Conservation (phyloP, 352 stramenopile species). For the Globisporangium orthogonon region DNA sequence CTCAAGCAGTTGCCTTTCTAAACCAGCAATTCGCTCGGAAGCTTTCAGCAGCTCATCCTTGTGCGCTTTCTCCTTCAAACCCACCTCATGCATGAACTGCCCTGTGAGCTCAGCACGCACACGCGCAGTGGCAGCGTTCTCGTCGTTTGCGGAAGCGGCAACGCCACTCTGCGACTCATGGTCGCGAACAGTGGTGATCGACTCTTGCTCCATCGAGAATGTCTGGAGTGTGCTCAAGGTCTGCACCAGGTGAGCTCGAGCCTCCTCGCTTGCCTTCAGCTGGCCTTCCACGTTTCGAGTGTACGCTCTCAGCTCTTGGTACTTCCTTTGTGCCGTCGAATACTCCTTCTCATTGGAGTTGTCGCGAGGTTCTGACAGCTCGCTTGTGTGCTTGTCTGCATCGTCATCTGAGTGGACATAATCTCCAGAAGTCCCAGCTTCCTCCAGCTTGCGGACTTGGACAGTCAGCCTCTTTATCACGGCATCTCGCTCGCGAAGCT, state of each 20-base stretch:
- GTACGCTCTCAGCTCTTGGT: slow-evolving; percentile 10
- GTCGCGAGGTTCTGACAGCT: background rate
- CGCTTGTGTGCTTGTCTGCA: background rate
- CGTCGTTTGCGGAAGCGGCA: background rate
- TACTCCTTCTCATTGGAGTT: background rate
- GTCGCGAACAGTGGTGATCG: background rate
- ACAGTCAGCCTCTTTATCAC: slow-evolving; percentile 6
- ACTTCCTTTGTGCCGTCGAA: slow-evolving; percentile 9
- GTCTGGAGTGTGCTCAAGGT: slow-evolving; percentile 45
- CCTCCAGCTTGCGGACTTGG: background rate
- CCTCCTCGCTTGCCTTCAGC: slow-evolving; percentile 61
- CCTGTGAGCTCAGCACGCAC: background rate
- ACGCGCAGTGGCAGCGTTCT: background rate
- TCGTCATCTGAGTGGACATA: background rate
- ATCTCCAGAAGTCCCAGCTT: background rate
- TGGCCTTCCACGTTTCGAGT: slow-evolving; percentile 36
- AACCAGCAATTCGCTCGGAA: slow-evolving; percentile 10
- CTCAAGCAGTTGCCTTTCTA: slow-evolving; percentile 26
- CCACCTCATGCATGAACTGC: slow-evolving; percentile 6
- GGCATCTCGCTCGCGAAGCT: slow-evolving; percentile 15
- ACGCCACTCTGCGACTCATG: background rate
- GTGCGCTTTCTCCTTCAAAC: slow-evolving; percentile 2
- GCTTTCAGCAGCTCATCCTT: slow-evolving; percentile 6
- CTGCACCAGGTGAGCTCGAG: slow-evolving; percentile 46
- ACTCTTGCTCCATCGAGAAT: background rate